Conservation (phyloP, 78 protist genomes). For the Andalucia godoyi region DNA sequence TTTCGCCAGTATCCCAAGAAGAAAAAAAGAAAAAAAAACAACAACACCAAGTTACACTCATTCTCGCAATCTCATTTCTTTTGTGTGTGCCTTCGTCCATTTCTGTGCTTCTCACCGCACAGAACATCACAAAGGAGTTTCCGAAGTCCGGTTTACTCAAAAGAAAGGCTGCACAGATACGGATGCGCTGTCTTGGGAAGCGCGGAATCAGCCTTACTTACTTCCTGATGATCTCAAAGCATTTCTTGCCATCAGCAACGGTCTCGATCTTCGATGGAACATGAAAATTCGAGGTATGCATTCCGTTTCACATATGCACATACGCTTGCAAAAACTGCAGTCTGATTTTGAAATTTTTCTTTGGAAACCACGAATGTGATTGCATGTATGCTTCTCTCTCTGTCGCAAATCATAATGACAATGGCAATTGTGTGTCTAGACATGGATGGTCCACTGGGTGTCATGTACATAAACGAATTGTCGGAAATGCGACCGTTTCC, state of each 20-base stretch:
- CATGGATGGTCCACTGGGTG: background rate
- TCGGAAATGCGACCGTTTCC: background rate
- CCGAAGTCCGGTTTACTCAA: conserved; percentile 13
- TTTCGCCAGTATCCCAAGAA: no score
- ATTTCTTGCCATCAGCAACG: conserved; percentile 11
- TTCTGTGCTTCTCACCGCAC: background rate
- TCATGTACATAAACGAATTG: background rate
- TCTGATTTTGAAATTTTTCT: background rate
- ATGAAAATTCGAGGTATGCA: background rate
- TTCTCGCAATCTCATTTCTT: background rate
- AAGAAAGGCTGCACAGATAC: conserved; percentile 1
- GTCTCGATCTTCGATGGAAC: background rate
- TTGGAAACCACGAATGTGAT: no score
- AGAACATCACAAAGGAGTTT: conserved; percentile 3
- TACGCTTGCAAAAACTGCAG: background rate
- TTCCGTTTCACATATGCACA: background rate
- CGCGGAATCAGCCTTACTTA: background rate
- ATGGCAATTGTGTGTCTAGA: background rate
- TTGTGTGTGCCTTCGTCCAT: background rate
- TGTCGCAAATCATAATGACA: background rate
- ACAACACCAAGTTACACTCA: background rate
- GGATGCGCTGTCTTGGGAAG: background rate
- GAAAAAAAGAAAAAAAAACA: background rate
- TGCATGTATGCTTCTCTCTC: no score
- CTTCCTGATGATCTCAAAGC: conserved; percentile 11